These are phyloP conservation scores for Curvularia sp. DNA, from an alignment of 2,329 filamentous ascomycete genomes.

Conservation along the genomic window DNA sequence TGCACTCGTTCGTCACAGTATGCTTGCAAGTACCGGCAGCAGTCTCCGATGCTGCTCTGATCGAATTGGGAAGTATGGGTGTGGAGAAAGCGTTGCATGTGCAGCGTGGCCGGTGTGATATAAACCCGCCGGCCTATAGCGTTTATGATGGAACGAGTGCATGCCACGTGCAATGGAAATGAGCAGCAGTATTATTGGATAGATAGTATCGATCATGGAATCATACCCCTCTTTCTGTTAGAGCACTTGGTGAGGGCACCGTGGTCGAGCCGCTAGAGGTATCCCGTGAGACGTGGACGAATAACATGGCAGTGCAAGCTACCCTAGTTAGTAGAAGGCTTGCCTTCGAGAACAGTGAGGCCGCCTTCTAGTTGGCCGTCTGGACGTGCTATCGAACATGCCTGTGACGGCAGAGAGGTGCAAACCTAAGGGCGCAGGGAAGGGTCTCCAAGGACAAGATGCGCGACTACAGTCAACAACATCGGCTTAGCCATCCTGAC, in stretches of 20 bases:
- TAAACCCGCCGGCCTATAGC: background rate
- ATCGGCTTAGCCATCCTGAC: conserved; percentile 28
- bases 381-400: conserved; percentile 38
- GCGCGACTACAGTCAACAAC: conserved; percentile 21
- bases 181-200: conserved; percentile 26
- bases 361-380: conserved; percentile 37
- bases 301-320: conserved; percentile 31
- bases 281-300: conserved; percentile 43
- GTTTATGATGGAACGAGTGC: conserved; percentile 16
- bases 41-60: conserved; percentile 15
- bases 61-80: conserved; percentile 6
- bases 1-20: conserved; percentile 25
- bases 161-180: conserved; percentile 23
- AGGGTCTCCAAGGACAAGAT: conserved; percentile 26
- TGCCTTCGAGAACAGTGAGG: conserved; percentile 41
- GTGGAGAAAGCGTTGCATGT: conserved; percentile 8
- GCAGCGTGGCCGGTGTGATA: conserved; percentile 2
- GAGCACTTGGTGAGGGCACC: conserved; percentile 12
- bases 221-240: conserved; percentile 22
- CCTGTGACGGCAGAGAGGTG: conserved; percentile 28
- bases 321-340: conserved; percentile 30
- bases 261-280: conserved; percentile 34
- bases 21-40: conserved; percentile 32
- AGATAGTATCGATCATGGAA: conserved; percentile 21
- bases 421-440: conserved; percentile 26